Conservation (phyloP, 2,329 filamentous ascomycete species). For the Monosporascus sp. region DNA sequence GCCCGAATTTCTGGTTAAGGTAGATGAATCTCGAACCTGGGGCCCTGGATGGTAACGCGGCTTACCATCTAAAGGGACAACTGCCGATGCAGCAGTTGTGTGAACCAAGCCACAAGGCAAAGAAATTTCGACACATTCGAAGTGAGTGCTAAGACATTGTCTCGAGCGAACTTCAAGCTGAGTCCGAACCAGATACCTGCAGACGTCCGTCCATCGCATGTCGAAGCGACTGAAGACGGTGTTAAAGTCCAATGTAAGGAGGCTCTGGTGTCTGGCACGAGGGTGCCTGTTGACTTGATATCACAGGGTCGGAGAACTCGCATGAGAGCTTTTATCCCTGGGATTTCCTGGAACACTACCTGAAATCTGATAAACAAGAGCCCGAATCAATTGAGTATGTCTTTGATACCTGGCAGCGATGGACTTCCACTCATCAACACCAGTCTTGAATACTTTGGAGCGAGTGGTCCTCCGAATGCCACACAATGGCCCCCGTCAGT, state of each 20-base stretch:
- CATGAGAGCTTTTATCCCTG: constrained; percentile 65
- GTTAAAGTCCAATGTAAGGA: constrained; percentile 44
- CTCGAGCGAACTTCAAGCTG: constrained; percentile 3
- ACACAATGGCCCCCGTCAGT: constrained; percentile 49
- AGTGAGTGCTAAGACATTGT: constrained; percentile 32
- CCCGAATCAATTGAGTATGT: constrained; percentile 30
- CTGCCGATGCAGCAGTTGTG: constrained; percentile 62
- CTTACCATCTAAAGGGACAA: constrained; percentile 51
- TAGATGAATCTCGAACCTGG: constrained; percentile 10
- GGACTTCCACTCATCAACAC: neutral
- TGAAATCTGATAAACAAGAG: constrained; percentile 25
- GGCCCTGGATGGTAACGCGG: neutral
- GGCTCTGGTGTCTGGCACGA: neutral
- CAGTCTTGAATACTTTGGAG: constrained; percentile 20
- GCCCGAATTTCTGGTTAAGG: constrained; percentile 36
- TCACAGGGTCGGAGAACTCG: constrained; percentile 57
- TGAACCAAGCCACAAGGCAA: constrained; percentile 67
- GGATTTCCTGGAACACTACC: constrained; percentile 52
- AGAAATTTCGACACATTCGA: constrained; percentile 62
- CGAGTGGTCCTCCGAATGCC: constrained; percentile 28
- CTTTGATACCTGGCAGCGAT: neutral
- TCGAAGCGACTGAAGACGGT: constrained; percentile 29
- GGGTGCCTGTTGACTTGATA: constrained; percentile 7
- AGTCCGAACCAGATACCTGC: constrained; percentile 36
- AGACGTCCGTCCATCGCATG: constrained; percentile 31